These are phyloP conservation scores for Ascochyta clinopodiicola DNA, from an alignment of 2,329 filamentous ascomycete species.

Conservation along the genomic window DNA sequence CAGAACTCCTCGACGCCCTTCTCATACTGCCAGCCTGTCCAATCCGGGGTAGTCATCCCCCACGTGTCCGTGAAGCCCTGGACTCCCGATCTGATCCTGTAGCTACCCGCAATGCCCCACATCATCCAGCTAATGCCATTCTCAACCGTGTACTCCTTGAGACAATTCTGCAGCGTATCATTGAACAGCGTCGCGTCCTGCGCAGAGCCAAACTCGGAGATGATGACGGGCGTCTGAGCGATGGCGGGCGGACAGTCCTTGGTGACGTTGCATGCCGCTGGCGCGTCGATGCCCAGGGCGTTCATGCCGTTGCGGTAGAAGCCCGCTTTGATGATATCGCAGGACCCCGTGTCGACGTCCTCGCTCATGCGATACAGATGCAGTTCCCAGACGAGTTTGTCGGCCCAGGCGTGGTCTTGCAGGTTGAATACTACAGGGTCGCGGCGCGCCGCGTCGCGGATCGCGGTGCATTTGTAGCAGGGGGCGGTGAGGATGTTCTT, in stretches of 20 bases:
- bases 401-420: slow-evolving; percentile 54
- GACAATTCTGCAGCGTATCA: slow-evolving; percentile 56
- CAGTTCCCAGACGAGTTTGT: slow-evolving; percentile 67
- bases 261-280: slow-evolving; percentile 45
- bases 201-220: slow-evolving; percentile 48
- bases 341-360: slow-evolving; percentile 53
- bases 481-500: slow-evolving; percentile 48
- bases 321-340: slow-evolving; percentile 56
- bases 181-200: slow-evolving; percentile 52
- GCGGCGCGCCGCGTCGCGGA: slow-evolving; percentile 52
- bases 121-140: slow-evolving; percentile 58
- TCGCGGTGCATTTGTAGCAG: slow-evolving; percentile 50
- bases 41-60: slow-evolving; percentile 57
- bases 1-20: slow-evolving; percentile 57
- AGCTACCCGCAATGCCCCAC: slow-evolving; percentile 59
- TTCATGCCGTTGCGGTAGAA: slow-evolving; percentile 61
- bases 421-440: slow-evolving; percentile 57
- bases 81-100: slow-evolving; percentile 54
- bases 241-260: slow-evolving; percentile 44
- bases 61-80: slow-evolving; percentile 58
- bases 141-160: slow-evolving; percentile 54
- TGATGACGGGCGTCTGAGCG: slow-evolving; percentile 46
- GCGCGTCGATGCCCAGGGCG: slow-evolving; percentile 48
- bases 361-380: slow-evolving; percentile 60
- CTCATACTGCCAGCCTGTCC: slow-evolving; percentile 56